A percentile compares a stretch with the other conserved stretches of the same genome.
Conservation (phyloP, 139 green algal species). For the Coelastrella sp. region DNA sequence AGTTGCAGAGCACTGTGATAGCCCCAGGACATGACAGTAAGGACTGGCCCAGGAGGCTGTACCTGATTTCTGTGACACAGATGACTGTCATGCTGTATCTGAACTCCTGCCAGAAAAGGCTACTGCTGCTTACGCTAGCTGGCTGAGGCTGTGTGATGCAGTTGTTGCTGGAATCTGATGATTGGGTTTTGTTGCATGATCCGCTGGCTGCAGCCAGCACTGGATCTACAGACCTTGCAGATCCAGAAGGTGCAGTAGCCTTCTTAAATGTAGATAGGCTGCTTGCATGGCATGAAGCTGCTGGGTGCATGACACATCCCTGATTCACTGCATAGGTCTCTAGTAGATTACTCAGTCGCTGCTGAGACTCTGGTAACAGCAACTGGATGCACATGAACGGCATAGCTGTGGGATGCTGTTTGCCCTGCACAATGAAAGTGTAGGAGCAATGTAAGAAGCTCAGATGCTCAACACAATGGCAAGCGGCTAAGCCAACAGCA, state of each 20-base stretch:
- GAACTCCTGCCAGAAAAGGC: conserved; percentile 33
- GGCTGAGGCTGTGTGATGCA: background rate
- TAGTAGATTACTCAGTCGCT: conserved; percentile 14
- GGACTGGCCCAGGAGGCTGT: conserved; percentile 5
- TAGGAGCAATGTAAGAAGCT: background rate
- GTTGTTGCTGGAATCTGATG: background rate
- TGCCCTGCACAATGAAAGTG: background rate
- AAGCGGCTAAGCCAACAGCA: too few species aligned
- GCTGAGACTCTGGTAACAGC: conserved; percentile 43
- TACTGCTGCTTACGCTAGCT: conserved; percentile 2
- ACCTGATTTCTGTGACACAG: conserved; percentile 18
- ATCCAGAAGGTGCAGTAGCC: background rate
- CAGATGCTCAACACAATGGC: too few species aligned
- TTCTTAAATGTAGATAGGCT: too few species aligned
- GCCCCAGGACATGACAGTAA: conserved; percentile 24
- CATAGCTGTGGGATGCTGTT: background rate
- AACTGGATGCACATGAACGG: conserved; percentile 39
- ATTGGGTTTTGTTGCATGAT: background rate
- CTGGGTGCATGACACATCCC: background rate
- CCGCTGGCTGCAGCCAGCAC: background rate
- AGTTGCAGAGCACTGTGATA: conserved; percentile 27
- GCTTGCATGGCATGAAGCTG: background rate
- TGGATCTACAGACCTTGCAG: background rate
- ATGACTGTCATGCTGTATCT: background rate
- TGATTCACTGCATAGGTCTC: background rate